These are phyloP conservation scores for Sporothrix euskadiensis DNA, from an alignment of 2,329 filamentous ascomycete genomes.

Conservation along the genomic window DNA sequence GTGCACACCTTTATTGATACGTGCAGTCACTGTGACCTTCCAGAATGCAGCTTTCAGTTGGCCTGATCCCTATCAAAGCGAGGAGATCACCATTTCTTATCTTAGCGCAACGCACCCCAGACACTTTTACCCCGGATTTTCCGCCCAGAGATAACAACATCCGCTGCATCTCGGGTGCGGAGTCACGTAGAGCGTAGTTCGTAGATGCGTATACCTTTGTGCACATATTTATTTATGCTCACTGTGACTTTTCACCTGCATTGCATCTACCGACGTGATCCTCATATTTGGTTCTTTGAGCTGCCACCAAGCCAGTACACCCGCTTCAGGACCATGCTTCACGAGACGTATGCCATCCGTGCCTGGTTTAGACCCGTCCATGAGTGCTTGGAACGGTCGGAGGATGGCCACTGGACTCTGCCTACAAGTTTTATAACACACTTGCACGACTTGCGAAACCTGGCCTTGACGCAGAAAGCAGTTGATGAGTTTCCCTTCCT, in stretches of 20 bases:
- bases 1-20: background rate
- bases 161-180: background rate
- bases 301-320: background rate
- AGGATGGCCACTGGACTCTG: background rate
- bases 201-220: background rate
- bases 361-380: background rate
- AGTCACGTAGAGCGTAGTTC: background rate
- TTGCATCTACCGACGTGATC: background rate
- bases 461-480: background rate
- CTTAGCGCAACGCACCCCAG: constrained; percentile 2
- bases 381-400: background rate
- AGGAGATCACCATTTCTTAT: background rate
- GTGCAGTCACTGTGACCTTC: background rate
- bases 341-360: background rate
- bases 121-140: constrained; percentile 1
- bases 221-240: background rate
- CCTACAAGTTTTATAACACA: background rate
- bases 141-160: background rate
- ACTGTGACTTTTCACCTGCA: background rate
- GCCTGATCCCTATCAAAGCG: background rate
- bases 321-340: background rate
- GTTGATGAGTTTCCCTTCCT: background rate
- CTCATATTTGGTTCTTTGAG: background rate
- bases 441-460: background rate
- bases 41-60: background rate